Evolutionary conservation across 441 rosid genomes (phyloP).

Genomic region (Syzygium syzygioides): DNA sequence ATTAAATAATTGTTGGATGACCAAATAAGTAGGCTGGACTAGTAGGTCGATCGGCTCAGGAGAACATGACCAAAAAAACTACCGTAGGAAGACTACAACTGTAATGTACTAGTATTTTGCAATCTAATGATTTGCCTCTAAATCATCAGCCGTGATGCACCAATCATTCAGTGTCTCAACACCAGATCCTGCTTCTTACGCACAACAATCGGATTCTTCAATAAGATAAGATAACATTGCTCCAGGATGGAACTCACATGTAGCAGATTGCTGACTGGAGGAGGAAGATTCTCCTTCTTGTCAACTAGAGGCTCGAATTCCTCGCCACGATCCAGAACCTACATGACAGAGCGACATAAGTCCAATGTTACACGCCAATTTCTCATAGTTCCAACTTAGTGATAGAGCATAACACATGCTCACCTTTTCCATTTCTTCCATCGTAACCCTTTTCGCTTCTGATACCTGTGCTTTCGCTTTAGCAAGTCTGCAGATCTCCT

Average conservation of each 20-base stretch:
- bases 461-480: conserved; percentile 2
- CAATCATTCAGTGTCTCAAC: not conserved
- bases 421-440: conserved; percentile 9
- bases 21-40: not conserved
- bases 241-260: not conserved
- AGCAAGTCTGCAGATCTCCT: conserved; percentile 4
- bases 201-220: not conserved
- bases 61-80: not conserved
- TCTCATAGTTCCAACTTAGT: not conserved
- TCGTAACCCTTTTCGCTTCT: conserved; percentile 6
- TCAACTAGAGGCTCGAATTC: conserved; percentile 25
- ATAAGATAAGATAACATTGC: not conserved
- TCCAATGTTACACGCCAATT: not conserved
- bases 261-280: conserved; percentile 15
- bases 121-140: not conserved
- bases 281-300: conserved; percentile 28
- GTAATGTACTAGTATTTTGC: no score
- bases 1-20: no score
- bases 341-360: not conserved
- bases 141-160: no score
- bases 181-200: not conserved
- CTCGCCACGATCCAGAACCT: conserved; percentile 32
- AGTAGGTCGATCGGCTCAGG: not conserved
- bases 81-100: not conserved
- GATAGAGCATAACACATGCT: not conserved